Percentiles rank a stretch among this genome's conserved stretches.
Conservation (phyloP, 805 yeast species). For the Saccharomycopsis malanga region DNA sequence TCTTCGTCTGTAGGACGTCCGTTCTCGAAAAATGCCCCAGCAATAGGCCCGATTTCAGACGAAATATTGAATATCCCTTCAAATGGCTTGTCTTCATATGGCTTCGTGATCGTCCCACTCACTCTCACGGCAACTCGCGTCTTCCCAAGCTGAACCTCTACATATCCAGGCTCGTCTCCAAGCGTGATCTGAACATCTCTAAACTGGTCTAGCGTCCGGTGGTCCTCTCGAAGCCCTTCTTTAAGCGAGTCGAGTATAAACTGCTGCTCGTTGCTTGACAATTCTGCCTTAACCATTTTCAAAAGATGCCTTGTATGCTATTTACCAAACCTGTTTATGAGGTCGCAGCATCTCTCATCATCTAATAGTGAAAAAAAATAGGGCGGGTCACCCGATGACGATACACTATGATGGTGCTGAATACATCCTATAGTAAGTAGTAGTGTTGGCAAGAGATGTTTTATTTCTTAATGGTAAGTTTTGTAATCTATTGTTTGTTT, state of each 20-base stretch:
- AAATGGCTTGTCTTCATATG: conserved; percentile 86
- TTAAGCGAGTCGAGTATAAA: conserved; percentile 60
- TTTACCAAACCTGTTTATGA: no score
- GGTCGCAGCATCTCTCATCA: no score
- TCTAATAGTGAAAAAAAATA: no score
- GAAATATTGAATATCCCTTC: conserved; percentile 83
- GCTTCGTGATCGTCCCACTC: conserved; percentile 68
- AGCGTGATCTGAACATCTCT: conserved; percentile 59
- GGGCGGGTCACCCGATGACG: no score
- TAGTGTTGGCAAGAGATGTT: no score
- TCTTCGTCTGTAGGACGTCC: conserved; percentile 73
- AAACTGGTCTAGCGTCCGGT: conserved; percentile 55
- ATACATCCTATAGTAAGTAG: no score
- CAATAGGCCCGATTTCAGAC: conserved; percentile 87
- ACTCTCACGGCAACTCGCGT: conserved; percentile 66
- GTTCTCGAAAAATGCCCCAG: conserved; percentile 76
- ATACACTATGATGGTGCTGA: no score
- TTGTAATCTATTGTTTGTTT: no score
- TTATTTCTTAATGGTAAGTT: no score
- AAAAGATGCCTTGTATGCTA: no score
- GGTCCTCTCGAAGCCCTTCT: conserved; percentile 58
- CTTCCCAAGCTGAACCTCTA: conserved; percentile 67
- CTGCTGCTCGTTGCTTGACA: conserved; percentile 55
- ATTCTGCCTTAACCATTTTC: conserved; percentile 50
- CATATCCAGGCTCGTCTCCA: conserved; percentile 73